phyloP scores from a whole-genome alignment of 305 asterid species.

The Salvia sclarea region DNA sequence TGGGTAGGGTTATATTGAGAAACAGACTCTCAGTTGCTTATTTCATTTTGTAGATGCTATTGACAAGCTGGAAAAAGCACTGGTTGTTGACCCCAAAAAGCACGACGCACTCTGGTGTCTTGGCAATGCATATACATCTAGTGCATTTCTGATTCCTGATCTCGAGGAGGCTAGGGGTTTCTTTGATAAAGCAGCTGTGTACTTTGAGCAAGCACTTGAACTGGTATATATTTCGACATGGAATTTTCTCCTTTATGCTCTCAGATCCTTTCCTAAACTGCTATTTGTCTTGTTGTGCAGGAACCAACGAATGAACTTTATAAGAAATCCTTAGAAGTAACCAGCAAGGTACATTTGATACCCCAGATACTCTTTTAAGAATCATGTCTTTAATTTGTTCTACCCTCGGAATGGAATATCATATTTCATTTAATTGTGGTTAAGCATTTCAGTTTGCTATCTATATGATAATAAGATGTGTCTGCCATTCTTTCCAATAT shows the following conservation, averaged over 20 bases:
- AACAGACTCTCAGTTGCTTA: conserved; percentile 18
- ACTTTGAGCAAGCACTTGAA: conserved; percentile 74
- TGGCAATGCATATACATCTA: conserved; percentile 87
- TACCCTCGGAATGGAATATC: conserved; percentile 12
- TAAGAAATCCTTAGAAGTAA: conserved; percentile 74
- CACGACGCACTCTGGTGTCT: conserved; percentile 90
- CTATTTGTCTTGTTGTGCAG: conserved; percentile 45
- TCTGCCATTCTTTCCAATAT: background rate
- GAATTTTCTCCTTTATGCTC: background rate
- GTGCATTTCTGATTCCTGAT: conserved; percentile 77
- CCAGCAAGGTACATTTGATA: conserved; percentile 60
- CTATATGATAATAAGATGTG: background rate
- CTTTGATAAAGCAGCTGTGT: conserved; percentile 65
- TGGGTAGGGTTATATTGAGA: background rate
- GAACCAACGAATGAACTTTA: conserved; percentile 84
- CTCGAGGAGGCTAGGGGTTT: conserved; percentile 59
- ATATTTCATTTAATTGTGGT: conserved; percentile 9
- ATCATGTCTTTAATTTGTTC: background rate
- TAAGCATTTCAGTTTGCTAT: conserved; percentile 12
- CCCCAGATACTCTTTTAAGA: background rate
- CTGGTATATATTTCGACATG: conserved; percentile 46
- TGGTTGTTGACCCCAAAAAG: conserved; percentile 62
- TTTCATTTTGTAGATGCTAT: conserved; percentile 57
- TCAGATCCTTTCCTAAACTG: conserved; percentile 21
- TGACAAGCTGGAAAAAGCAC: conserved; percentile 87